These are phyloP conservation scores for Colletotrichum tanaceti DNA, from an alignment of 2,329 filamentous ascomycete species.

Conservation along the genomic window DNA sequence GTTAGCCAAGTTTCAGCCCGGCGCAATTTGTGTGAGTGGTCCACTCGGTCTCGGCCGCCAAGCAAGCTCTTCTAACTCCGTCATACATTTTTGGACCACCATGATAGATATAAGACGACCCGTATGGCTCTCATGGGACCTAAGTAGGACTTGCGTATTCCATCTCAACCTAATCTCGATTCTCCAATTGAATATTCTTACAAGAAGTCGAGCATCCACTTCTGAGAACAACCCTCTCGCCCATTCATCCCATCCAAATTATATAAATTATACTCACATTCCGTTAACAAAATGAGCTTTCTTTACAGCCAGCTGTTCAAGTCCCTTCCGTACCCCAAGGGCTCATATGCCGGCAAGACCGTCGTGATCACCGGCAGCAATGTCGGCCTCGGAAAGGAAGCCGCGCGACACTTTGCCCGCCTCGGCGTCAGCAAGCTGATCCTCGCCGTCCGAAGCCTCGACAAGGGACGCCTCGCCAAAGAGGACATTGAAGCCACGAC, in stretches of 20 bases:
- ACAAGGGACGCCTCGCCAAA: slow-evolving; percentile 49
- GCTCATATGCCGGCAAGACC: slow-evolving; percentile 46
- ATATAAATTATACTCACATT: too few relatives aligned
- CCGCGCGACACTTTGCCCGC: slow-evolving; percentile 46
- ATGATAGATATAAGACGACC: too few relatives aligned
- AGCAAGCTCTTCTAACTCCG: slow-evolving; percentile 3
- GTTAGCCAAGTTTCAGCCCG: not conserved
- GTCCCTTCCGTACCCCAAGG: slow-evolving; percentile 42
- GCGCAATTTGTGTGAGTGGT: not conserved
- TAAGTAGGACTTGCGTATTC: too few relatives aligned
- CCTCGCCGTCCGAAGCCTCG: slow-evolving; percentile 41
- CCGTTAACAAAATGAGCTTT: slow-evolving; percentile 16
- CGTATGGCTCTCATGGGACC: too few relatives aligned
- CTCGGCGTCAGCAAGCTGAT: slow-evolving; percentile 40
- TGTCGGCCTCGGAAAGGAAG: slow-evolving; percentile 51
- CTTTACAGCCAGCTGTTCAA: slow-evolving; percentile 35
- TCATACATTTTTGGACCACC: slow-evolving; percentile 3
- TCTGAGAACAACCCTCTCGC: too few relatives aligned
- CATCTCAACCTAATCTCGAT: too few relatives aligned
- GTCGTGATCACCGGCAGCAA: slow-evolving; percentile 52
- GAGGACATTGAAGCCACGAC: slow-evolving; percentile 49
- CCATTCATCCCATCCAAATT: too few relatives aligned
- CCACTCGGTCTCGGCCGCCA: not conserved
- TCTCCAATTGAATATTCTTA: too few relatives aligned
- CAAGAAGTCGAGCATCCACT: too few relatives aligned